Percentiles rank a stretch among this genome's conserved stretches.
phyloP scores from a whole-genome alignment of 352 stramenopile genomes.

The Phytophthora palmivora region DNA sequence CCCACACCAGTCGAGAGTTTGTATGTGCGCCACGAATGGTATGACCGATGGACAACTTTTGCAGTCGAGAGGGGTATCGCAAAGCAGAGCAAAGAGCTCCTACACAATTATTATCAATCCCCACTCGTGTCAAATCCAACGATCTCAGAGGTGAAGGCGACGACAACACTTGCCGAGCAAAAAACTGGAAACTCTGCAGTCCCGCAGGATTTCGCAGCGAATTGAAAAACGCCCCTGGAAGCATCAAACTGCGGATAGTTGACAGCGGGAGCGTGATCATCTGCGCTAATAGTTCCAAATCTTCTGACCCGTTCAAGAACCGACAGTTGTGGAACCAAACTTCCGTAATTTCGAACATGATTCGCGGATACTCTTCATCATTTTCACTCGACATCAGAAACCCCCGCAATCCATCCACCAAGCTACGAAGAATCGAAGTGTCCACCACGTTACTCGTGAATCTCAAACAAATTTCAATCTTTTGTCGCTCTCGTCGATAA shows the following conservation, averaged over 20 bases:
- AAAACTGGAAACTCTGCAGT: conserved; percentile 22
- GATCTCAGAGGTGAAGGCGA: conserved; percentile 32
- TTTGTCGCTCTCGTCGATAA: background rate
- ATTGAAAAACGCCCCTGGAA: conserved; percentile 28
- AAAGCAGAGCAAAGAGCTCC: conserved; percentile 39
- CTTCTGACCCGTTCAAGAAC: conserved; percentile 23
- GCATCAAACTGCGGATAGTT: conserved; percentile 23
- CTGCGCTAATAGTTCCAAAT: conserved; percentile 23
- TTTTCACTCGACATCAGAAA: conserved; percentile 5
- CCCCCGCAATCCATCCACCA: conserved; percentile 15
- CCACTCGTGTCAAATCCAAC: conserved; percentile 32
- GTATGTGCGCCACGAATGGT: conserved; percentile 28
- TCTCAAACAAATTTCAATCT: conserved; percentile 24
- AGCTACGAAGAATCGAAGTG: conserved; percentile 23
- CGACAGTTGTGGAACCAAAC: conserved; percentile 33
- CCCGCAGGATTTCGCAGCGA: conserved; percentile 20
- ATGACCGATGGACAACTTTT: conserved; percentile 32
- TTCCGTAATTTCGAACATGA: conserved; percentile 27
- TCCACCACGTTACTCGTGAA: conserved; percentile 20
- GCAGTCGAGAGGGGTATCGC: conserved; percentile 27
- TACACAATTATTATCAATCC: conserved; percentile 25
- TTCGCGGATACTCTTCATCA: background rate
- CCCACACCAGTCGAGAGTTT: conserved; percentile 36
- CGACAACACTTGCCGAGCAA: conserved; percentile 17
- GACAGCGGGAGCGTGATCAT: conserved; percentile 29